Evolutionary conservation across 352 stramenopile species (phyloP).

Genomic region (Globisporangium lucens): DNA sequence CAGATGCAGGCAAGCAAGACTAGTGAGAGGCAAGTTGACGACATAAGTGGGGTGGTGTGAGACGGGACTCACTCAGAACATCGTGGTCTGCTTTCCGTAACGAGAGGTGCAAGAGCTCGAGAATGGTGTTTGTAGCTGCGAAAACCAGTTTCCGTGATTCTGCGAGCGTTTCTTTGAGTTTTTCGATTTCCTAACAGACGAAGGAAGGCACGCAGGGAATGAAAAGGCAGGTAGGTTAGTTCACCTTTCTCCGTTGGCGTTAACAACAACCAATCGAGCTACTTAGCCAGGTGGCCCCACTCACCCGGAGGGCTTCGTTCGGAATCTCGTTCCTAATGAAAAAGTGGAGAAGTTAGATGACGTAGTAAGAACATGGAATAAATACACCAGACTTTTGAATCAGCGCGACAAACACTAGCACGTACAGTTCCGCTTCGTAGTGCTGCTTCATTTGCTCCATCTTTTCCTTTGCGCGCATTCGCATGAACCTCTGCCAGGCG

Average conservation of each 20-base stretch:
- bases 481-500: conserved; percentile 54
- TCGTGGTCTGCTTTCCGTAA: conserved; percentile 51
- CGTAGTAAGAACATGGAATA: background rate
- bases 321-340: conserved; percentile 37
- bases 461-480: conserved; percentile 47
- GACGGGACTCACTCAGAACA: conserved; percentile 39
- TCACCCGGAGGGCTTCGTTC: conserved; percentile 37
- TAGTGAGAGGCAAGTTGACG: background rate
- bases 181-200: conserved; percentile 47
- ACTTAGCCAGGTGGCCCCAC: background rate
- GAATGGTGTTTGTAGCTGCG: conserved; percentile 52
- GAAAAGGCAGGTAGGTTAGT: too few species aligned
- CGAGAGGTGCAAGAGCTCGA: conserved; percentile 59
- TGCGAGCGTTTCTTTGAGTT: conserved; percentile 46
- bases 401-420: background rate
- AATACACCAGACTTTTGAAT: too few species aligned
- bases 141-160: conserved; percentile 61
- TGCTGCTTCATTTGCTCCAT: conserved; percentile 44
- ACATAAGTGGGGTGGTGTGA: too few species aligned
- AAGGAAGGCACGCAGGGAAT: background rate
- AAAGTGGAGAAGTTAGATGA: background rate
- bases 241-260: too few species aligned
- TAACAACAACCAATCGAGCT: background rate
- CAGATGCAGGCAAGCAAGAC: background rate
- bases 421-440: conserved; percentile 33